phyloP scores from a whole-genome alignment of 2,329 filamentous ascomycete genomes.

The Scedosporium boydii region DNA sequence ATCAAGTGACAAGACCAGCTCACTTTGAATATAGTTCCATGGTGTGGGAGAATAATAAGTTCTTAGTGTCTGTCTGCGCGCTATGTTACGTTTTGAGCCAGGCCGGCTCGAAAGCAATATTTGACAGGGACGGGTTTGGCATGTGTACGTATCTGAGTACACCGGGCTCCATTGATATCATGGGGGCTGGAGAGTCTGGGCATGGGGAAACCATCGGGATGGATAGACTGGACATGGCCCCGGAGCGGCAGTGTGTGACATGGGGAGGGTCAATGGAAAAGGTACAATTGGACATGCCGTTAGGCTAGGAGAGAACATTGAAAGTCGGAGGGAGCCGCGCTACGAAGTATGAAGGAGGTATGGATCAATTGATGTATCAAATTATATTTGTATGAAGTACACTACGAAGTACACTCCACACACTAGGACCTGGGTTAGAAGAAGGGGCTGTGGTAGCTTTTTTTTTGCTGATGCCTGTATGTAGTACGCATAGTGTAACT shows the following conservation, averaged over 20 bases:
- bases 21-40: neutral
- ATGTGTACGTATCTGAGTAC: neutral
- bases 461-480: too few species aligned
- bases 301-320: too few species aligned
- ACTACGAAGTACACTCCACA: too few species aligned
- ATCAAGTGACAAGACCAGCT: conserved; percentile 1
- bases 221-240: neutral
- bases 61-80: neutral
- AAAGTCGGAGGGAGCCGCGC: too few species aligned
- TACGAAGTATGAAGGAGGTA: too few species aligned
- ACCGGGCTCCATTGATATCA: neutral
- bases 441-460: too few species aligned
- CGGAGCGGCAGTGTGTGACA: neutral
- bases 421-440: too few species aligned
- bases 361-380: too few species aligned
- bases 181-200: neutral
- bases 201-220: neutral
- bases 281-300: too few species aligned
- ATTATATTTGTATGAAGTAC: too few species aligned
- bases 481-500: too few species aligned
- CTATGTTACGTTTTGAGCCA: conserved; percentile 6
- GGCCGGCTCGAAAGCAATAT: neutral
- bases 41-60: neutral
- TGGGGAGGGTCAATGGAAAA: neutral
- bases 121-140: conserved; percentile 3